A percentile compares a stretch with the other conserved stretches of the same genome.
These are phyloP conservation scores for Arthrocladium fulminans DNA, from an alignment of 2,329 filamentous ascomycete species.

Conservation along the genomic window DNA sequence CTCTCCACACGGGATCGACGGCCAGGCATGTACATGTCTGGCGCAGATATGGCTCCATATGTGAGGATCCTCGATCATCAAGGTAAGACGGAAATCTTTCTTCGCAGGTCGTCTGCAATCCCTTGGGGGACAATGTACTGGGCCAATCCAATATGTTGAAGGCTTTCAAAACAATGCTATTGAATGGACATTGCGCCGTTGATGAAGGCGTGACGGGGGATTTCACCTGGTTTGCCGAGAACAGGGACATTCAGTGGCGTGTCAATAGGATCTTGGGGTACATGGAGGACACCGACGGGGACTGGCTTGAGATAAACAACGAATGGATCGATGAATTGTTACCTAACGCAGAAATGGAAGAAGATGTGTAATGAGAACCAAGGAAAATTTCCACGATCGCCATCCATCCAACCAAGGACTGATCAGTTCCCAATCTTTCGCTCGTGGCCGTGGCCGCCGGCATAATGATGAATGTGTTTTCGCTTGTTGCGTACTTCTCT, in stretches of 20 bases:
- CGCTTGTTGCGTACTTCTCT: neutral
- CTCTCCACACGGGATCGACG: neutral
- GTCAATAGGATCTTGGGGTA: neutral
- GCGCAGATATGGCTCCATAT: neutral
- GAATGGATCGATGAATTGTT: neutral
- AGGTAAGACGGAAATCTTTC: conserved; percentile 1
- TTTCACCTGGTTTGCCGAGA: conserved; percentile 1
- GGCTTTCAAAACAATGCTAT: neutral
- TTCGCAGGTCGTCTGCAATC: neutral
- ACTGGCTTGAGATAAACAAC: neutral
- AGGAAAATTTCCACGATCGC: neutral
- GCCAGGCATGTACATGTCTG: conserved; percentile 1
- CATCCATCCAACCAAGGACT: neutral
- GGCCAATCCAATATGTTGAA: neutral
- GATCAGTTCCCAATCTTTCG: neutral
- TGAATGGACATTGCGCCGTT: neutral
- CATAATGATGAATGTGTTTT: neutral
- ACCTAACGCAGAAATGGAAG: conserved; percentile 1
- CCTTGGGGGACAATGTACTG: neutral
- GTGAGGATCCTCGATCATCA: neutral
- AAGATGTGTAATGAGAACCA: neutral
- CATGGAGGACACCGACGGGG: neutral
- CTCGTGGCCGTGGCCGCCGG: neutral
- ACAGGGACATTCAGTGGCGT: conserved; percentile 1
- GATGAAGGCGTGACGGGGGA: neutral